phyloP scores from a whole-genome alignment of 495 filamentous ascomycete genomes.

The Aspergillus leporis region DNA sequence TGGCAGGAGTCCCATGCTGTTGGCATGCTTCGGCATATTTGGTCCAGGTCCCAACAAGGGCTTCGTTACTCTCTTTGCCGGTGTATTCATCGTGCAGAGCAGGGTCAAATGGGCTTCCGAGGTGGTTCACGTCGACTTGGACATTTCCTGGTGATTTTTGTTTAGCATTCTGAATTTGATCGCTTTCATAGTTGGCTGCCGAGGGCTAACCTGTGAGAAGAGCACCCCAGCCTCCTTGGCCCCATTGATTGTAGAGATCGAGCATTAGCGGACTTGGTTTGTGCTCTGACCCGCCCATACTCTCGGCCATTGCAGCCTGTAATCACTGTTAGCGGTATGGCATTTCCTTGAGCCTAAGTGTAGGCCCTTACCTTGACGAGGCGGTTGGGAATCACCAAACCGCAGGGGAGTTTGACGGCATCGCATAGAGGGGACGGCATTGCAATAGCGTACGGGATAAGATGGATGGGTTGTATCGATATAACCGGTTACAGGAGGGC shows the following conservation, averaged over 20 bases:
- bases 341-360: not conserved
- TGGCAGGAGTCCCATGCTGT: constrained; percentile 45
- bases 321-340: not conserved
- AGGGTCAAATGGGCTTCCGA: constrained; percentile 44
- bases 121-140: constrained; percentile 55
- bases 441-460: not conserved
- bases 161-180: not conserved
- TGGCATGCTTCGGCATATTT: constrained; percentile 49
- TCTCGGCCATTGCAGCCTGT: constrained; percentile 53
- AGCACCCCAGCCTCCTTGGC: constrained; percentile 50
- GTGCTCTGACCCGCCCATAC: constrained; percentile 33
- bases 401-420: constrained; percentile 51
- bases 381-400: constrained; percentile 52
- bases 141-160: constrained; percentile 47
- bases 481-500: not conserved
- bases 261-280: constrained; percentile 33
- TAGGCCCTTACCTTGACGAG: constrained; percentile 45
- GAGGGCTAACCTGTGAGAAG: constrained; percentile 39
- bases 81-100: constrained; percentile 40
- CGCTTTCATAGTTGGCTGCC: not conserved
- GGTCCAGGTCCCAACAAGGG: constrained; percentile 41
- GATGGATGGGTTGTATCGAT: not conserved
- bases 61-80: constrained; percentile 26
- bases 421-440: constrained; percentile 39
- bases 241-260: constrained; percentile 50